Evolutionary conservation across 169 alveolate genomes (phyloP).

Genomic region (Haemoproteus tartakovskyi): DNA sequence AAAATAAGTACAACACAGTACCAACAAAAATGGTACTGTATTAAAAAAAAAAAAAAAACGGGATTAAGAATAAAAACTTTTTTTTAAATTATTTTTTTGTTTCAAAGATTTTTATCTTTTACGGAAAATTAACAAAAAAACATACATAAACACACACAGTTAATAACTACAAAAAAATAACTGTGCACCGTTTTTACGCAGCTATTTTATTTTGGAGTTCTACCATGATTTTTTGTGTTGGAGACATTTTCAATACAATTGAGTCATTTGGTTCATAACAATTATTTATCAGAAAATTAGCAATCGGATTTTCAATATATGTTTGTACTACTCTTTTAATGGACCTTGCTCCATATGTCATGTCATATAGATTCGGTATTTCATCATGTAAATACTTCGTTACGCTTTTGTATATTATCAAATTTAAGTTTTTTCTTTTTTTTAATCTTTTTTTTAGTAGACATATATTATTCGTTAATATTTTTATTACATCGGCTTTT

Average conservation of each 20-base stretch:
- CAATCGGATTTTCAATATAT: slow-evolving; percentile 55
- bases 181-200: no score
- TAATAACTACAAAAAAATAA: no score
- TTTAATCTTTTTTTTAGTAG: slow-evolving; percentile 62
- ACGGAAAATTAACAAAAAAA: no score
- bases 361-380: slow-evolving; percentile 53
- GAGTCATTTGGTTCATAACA: slow-evolving; percentile 49
- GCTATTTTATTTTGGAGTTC: no score
- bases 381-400: slow-evolving; percentile 40
- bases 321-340: slow-evolving; percentile 56
- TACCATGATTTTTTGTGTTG: slow-evolving; percentile 13
- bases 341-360: slow-evolving; percentile 64
- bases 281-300: slow-evolving; percentile 39
- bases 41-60: no score
- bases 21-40: no score
- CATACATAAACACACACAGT: no score
- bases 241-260: slow-evolving; percentile 6
- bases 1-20: no score
- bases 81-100: no score
- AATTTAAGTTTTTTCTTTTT: slow-evolving; percentile 57
- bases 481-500: slow-evolving; percentile 68
- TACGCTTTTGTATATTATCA: slow-evolving; percentile 26
- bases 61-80: no score
- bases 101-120: no score
- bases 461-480: slow-evolving; percentile 68